These are phyloP conservation scores for Orbilia javanica DNA, from an alignment of 2,329 filamentous ascomycete species.

Conservation along the genomic window DNA sequence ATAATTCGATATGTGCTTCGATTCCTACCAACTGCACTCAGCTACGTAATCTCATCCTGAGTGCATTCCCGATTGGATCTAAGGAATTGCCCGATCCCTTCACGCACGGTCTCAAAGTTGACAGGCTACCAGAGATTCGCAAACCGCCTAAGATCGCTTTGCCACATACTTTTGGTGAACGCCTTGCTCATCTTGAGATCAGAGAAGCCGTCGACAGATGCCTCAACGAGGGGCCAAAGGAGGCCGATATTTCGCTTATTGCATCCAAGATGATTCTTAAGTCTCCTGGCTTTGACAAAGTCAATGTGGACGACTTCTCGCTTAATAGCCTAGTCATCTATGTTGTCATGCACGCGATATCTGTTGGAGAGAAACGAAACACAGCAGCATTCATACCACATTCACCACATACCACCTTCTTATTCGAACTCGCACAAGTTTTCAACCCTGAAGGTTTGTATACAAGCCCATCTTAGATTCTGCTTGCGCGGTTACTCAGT, in stretches of 20 bases:
- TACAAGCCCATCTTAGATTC: neutral
- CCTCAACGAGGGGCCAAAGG: constrained; percentile 74
- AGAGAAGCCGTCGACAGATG: constrained; percentile 70
- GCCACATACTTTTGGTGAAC: constrained; percentile 67
- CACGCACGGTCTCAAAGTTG: constrained; percentile 79
- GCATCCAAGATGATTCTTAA: constrained; percentile 65
- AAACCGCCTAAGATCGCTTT: constrained; percentile 75
- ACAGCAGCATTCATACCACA: constrained; percentile 75
- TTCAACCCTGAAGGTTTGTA: constrained; percentile 74
- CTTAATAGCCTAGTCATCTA: constrained; percentile 88
- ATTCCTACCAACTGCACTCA: constrained; percentile 88
- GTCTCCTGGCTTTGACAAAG: constrained; percentile 66
- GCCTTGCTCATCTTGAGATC: constrained; percentile 69
- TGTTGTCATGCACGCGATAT: constrained; percentile 79
- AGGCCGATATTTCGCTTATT: constrained; percentile 44
- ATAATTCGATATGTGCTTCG: constrained; percentile 82
- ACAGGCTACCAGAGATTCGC: constrained; percentile 80
- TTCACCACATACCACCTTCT: constrained; percentile 76
- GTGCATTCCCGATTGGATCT: constrained; percentile 78
- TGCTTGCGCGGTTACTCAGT: neutral
- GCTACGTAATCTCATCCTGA: constrained; percentile 87
- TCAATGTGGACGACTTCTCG: constrained; percentile 72
- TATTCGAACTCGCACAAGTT: constrained; percentile 82
- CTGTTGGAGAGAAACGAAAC: constrained; percentile 71
- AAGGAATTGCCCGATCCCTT: constrained; percentile 80